Percentiles rank a stretch among this genome's conserved stretches.
Evolutionary conservation across 2,329 filamentous ascomycete genomes (phyloP).

Genomic region (Albophoma yamanashiensis): DNA sequence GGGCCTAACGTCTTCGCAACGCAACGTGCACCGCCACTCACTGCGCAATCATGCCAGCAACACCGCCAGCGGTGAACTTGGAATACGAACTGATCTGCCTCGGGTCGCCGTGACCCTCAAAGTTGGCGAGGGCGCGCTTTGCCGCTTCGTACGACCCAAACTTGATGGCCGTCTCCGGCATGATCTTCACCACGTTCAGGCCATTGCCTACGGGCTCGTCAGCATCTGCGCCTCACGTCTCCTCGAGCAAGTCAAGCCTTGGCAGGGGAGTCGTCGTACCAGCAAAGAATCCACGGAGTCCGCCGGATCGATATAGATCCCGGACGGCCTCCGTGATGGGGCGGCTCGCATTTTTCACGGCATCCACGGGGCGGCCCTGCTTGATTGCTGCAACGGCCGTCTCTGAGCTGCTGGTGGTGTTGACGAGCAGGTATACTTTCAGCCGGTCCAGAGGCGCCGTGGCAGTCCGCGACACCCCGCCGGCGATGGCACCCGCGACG

Average conservation of each 20-base stretch:
- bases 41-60: conserved; percentile 92
- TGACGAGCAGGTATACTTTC: conserved; percentile 95
- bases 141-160: conserved; percentile 96
- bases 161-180: conserved; percentile 97
- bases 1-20: background rate
- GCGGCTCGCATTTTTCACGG: conserved; percentile 52
- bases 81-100: conserved; percentile 70
- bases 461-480: conserved; percentile 87
- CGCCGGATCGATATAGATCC: conserved; percentile 77
- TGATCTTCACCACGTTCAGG: conserved; percentile 92
- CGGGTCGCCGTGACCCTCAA: conserved; percentile 83
- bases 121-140: conserved; percentile 72
- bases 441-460: conserved; percentile 94
- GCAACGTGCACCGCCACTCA: conserved; percentile 28
- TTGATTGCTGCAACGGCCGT: conserved; percentile 57
- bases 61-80: conserved; percentile 82
- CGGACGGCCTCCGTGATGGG: conserved; percentile 64
- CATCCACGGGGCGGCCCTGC: conserved; percentile 54
- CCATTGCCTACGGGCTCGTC: conserved; percentile 62
- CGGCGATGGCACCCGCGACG: conserved; percentile 86
- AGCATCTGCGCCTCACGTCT: background rate
- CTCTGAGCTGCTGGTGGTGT: conserved; percentile 46
- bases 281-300: conserved; percentile 82
- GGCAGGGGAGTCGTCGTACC: conserved; percentile 43
- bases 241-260: background rate